Base-by-base conservation (phyloP, 2,329 filamentous ascomycete genomes). In the Aspergillus calidoustus region DNA sequence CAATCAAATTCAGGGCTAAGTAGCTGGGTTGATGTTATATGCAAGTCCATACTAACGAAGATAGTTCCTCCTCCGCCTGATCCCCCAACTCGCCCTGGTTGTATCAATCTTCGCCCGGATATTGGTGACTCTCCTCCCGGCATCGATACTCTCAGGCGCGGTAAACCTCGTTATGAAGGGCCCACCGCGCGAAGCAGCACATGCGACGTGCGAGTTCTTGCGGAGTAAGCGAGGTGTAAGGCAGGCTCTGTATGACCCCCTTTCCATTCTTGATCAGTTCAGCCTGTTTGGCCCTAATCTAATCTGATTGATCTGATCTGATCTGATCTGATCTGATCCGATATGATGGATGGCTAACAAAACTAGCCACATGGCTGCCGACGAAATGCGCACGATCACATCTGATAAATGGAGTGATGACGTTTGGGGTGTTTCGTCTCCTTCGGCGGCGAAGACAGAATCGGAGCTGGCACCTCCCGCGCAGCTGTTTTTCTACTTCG, bases 401-500 rank as follows among this genome's bases (percentile, higher is more conserved):
- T 70, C 78, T 1, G 85, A 88, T 67, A 80, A 80, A 68, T 88
- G 86, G 84, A 80, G 80, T 22, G 81, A 83, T 59, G 84, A 87
- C 61, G 76, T 89, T 46, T 89, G 87, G 87, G 86, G 85, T 1
- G 78, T 80, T 22, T 74, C 76, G 1, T 41, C 34, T 41, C 34
- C 34, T 41, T 15, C 38, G 15, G 9, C 17, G 38, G 25, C 17
- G 22, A n/a, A 43, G 34, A 22, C 13, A 23, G n/a, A 38, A 31
- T 13, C 38, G 1, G 17, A 7, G 23, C 5, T 23, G 1, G 70
- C 77, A 50, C 70, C 77, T 7, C 72, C 79, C 2, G 76, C 81
- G 3, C 81, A 80, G 54, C 64, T 89, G 47, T 81, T 82, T 55
- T 87, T 89, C 68, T 83, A 87, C 66, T 89, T 87, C 71, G 86